Percentiles rank a stretch among this genome's conserved stretches.
Conservation (phyloP, 169 alveolate species). For the Fabrea salina region DNA sequence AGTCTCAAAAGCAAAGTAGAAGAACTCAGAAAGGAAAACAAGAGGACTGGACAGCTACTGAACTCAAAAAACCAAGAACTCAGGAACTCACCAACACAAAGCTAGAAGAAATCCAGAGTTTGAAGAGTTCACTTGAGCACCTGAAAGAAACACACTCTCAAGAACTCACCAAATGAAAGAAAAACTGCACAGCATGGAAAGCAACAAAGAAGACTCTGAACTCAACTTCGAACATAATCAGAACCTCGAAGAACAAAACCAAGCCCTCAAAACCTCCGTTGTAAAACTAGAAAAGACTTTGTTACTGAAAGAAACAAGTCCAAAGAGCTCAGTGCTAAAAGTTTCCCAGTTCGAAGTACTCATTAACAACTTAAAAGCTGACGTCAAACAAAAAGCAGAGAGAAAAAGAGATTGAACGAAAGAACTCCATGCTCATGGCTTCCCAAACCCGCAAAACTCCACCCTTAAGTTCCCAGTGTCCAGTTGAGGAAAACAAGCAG, state of each 20-base stretch:
- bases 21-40: neutral
- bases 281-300: neutral
- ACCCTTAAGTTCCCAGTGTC: neutral
- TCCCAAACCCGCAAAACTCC: no score
- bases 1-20: neutral
- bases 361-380: conserved; percentile 2
- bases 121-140: no score
- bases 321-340: neutral
- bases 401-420: conserved; percentile 6
- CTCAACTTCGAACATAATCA: neutral
- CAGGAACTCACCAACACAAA: no score
- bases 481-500: conserved; percentile 10
- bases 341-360: no score
- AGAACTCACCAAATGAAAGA: no score
- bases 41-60: neutral
- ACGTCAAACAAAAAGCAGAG: conserved; percentile 10
- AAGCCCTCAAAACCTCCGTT: neutral
- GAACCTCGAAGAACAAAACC: neutral
- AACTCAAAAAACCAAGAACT: neutral
- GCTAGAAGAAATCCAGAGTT: no score
- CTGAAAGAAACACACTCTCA: no score
- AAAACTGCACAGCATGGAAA: no score
- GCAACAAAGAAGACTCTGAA: neutral
- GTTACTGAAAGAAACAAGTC: neutral
- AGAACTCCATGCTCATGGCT: neutral